Base-by-base conservation (phyloP, 1,284 basidiomycete genomes). In the Fomitiporia mediterranea region DNA sequence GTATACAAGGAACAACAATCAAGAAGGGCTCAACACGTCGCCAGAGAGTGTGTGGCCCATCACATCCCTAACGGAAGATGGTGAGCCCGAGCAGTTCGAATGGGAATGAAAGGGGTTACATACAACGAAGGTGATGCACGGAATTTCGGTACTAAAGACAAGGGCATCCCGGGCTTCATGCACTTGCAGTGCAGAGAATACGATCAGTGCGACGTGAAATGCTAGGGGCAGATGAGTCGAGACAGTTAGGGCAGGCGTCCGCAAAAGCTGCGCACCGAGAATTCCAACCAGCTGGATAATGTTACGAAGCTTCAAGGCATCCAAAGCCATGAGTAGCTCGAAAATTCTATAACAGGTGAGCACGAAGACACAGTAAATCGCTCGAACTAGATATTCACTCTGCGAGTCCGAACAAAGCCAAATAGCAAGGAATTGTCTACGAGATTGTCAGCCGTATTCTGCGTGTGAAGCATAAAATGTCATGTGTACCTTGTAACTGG, bases 401-500 rank as follows among this genome's bases (percentile, higher is more conserved):
- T 56, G 85, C 88, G n/a, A 91, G 74, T 35, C 83, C 81, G 68
- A 90, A 91, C 11, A 91, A 74, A 2, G 86, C 86, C 7, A 91
- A 79, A 68, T 90, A 91, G 68, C 89, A 91, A 61, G 89, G 83
- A 60, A 91, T 68, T n/a, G 89, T 91, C 86, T 91, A 53, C 44
- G 56, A 25, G 44, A 46, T 46, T 28, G 25, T 46, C 15, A 46
- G 44, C 25, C 15, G n/a, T 28, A 28, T 46, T 28, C 28, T 30
- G 11, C 4, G 15, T 2, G 28, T n/a, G 19, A 28, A 25, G 25
- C 27, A 7, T 15, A 30, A 30, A 28, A 17, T 28, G 23, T 46
- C 6, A 46, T 30, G 56, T 66, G 23, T 57, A 81, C 85, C 72
- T 84, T 86, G 70, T 84, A 83, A 61, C 71, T 66, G 3, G 67